These are phyloP conservation scores for Hypoxylon sp. DNA, from an alignment of 2,329 filamentous ascomycete genomes.

Conservation along the genomic window DNA sequence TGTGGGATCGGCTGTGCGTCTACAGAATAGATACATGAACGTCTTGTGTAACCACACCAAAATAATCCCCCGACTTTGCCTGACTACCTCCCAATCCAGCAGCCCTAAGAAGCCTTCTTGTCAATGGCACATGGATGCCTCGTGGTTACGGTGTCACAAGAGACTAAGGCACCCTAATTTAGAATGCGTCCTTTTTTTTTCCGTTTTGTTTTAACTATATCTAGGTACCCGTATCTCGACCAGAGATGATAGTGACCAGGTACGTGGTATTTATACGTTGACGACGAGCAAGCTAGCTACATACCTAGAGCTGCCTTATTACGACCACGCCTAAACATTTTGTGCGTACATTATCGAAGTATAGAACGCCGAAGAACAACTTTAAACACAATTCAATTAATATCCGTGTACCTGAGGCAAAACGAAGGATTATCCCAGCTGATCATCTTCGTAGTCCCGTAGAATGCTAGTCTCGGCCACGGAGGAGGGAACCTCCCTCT, in stretches of 20 bases:
- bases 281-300: neutral
- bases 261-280: slow-evolving; percentile 22
- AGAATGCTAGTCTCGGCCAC: slow-evolving; percentile 17
- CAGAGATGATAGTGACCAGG: slow-evolving; percentile 28
- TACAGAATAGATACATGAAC: slow-evolving; percentile 23
- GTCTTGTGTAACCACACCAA: slow-evolving; percentile 43
- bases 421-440: slow-evolving; percentile 35
- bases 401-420: slow-evolving; percentile 39
- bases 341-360: neutral
- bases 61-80: slow-evolving; percentile 35
- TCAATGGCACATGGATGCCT: slow-evolving; percentile 46
- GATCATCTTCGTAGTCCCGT: slow-evolving; percentile 26
- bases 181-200: slow-evolving; percentile 35
- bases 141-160: slow-evolving; percentile 49
- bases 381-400: slow-evolving; percentile 35
- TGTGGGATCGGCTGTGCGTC: slow-evolving; percentile 42
- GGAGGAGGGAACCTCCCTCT: slow-evolving; percentile 10
- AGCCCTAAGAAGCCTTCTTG: slow-evolving; percentile 36
- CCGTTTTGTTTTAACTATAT: neutral
- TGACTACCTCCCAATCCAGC: slow-evolving; percentile 15
- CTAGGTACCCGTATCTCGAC: slow-evolving; percentile 9
- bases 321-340: neutral
- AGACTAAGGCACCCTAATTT: slow-evolving; percentile 42
- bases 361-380: neutral
- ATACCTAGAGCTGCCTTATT: neutral